Evolutionary conservation across 2,329 filamentous ascomycete species (phyloP), one percentile per base, ranked within the genome.

Genomic region (Zymoseptoria crescenta): DNA sequence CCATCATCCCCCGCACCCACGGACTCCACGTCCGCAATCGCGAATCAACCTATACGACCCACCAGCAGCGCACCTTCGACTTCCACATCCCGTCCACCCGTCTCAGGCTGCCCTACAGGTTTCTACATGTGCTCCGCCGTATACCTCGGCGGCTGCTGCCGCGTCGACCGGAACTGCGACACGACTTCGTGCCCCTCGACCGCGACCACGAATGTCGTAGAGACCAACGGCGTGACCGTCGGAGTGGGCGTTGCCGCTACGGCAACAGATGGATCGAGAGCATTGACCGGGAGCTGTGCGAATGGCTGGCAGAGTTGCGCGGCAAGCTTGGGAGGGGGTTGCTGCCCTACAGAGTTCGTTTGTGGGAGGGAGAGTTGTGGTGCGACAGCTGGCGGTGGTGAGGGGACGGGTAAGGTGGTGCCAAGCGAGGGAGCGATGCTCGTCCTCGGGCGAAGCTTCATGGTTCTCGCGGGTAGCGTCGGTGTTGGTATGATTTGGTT

Each of bases 61-160:
- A 79, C 76, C 1, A 74, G 73, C 52, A 61, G 59, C 49, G 54
- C 55, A 13, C 56, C 61, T n/a, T 58, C 63, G 1, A 59, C 65
- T 24, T 63, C 61, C 4, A 58, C 60, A 0, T 66, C 67, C 5
- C 69, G 66, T 30, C 69, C 61, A 52, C 35, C 9, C 56, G 64
- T 55, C 35, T 68, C 72, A 8, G 69, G 81, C 67, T 97, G 93
- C 67, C 93, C 93, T 0, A 92, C 87, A 0, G 92, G 92, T 2
- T 97, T 92, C 78, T 97, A 97, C 74, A 87, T 90, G 55, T 97
- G 93, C 74, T 83, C 87, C 2, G 93, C 93, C 1, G 85, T 86
- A 60, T 90, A 92, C 60, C 78, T 82, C 1, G 91, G 89, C 13
- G 91, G 91, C 20, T 97, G 93, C 77, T 97, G 93, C 75, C 88